These are phyloP conservation scores for Jamesozyma rosinii DNA, from an alignment of 805 yeast genomes.

Conservation along the genomic window DNA sequence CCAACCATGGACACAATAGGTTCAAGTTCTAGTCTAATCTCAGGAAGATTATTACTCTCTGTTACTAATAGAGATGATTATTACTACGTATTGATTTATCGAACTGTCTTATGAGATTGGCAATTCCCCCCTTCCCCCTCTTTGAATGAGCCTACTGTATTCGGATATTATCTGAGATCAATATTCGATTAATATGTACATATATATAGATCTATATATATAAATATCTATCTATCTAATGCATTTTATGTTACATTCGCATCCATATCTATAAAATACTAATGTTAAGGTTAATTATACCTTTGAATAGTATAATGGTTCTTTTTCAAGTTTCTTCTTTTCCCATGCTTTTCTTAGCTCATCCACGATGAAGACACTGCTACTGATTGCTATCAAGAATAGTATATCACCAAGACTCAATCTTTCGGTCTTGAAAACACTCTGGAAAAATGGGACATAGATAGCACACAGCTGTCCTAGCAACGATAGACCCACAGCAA, in stretches of 20 bases:
- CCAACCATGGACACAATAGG: no score
- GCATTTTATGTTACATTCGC: background rate
- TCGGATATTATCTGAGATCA: no score
- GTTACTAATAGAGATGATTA: no score
- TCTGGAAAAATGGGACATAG: conserved; percentile 86
- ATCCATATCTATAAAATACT: background rate
- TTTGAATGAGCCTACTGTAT: no score
- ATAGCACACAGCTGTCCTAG: conserved; percentile 90
- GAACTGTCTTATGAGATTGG: no score
- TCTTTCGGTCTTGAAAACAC: conserved; percentile 91
- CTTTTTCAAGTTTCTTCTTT: conserved; percentile 14
- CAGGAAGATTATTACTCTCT: no score
- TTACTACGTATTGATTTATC: no score
- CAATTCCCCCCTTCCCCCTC: no score
- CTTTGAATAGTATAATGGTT: conserved; percentile 15
- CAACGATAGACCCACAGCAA: conserved; percentile 81
- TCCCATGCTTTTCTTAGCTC: conserved; percentile 56
- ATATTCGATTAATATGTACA: background rate
- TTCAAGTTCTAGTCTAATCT: no score
- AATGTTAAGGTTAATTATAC: conserved; percentile 7
- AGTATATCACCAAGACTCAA: conserved; percentile 57
- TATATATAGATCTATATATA: no score
- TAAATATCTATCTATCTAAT: no score
- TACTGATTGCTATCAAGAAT: conserved; percentile 47
- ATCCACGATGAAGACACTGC: conserved; percentile 79